Evolutionary conservation across 2,329 filamentous ascomycete species (phyloP), one percentile per base, ranked within the genome.

Genomic region (Aspergillus fumigatiaffinis): DNA sequence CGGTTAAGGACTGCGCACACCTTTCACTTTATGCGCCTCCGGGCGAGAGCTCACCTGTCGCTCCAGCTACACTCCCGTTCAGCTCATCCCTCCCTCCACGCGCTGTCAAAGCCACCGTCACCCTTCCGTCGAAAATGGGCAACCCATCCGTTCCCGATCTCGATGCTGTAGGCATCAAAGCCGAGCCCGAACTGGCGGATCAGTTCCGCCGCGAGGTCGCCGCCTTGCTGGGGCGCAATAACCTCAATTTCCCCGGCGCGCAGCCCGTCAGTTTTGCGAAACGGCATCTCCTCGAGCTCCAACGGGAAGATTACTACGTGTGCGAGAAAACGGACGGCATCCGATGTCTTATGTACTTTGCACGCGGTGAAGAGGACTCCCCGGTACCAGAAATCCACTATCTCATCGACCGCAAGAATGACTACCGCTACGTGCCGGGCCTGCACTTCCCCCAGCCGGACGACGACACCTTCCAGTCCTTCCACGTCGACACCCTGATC

Each of bases 321-420:
- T 97, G 93, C 80, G 94, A 99, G 77, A 99, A 99, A 79, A 96
- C 93, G 1, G 94, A 99, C 71, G 94, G 94, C 54, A 91, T 97
- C 62, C 87, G 94, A 62, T 97, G 95, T 73, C 84, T 99, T n/a
- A 84, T 99, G 63, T 97, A 95, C 79, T 86, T 94, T 63, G 91
- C 90, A 52, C 71, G 72, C 55, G 74, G 74, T 5, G 76, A 78
- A 41, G 70, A 71, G 21, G 74, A 79, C 7, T 87, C 88, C 10
- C 70, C 78, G 80, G 25, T 86, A 46, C 72, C 78, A 5, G 91
- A 95, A 71, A 83, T 87, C 25, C 90, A 94, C 70, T 97, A 96
- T 78, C 82, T 99, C 56, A 96, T 99, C 76, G 93, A 99, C 77
- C 91, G 94, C 70, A 96, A 92, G 77, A 97, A 99, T 77, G 92